Percentiles rank a stretch among this genome's conserved stretches.
Conservation (phyloP, 2,329 filamentous ascomycete genomes). For the Talaromyces sp. region DNA sequence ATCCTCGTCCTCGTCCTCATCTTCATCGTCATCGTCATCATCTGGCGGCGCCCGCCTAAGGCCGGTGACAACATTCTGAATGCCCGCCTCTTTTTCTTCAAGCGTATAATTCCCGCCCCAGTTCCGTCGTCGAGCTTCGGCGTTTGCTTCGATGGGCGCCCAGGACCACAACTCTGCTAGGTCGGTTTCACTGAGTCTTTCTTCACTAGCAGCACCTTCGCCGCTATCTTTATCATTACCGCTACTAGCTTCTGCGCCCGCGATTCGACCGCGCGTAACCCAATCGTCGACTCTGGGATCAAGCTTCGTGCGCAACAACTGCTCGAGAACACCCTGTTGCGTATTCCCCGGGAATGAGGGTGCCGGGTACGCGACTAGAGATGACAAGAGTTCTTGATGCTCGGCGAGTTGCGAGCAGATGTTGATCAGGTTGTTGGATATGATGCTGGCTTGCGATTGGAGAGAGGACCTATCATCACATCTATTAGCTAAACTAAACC, state of each 20-base stretch:
- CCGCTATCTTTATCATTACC: neutral
- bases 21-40: slow-evolving; percentile 48
- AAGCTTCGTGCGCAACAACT: slow-evolving; percentile 77
- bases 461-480: slow-evolving; percentile 58
- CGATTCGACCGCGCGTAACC: slow-evolving; percentile 61
- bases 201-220: slow-evolving; percentile 12
- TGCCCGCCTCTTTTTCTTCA: slow-evolving; percentile 64
- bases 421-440: slow-evolving; percentile 66
- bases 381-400: slow-evolving; percentile 64
- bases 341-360: slow-evolving; percentile 70
- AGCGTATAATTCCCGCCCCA: slow-evolving; percentile 67
- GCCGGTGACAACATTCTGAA: slow-evolving; percentile 70
- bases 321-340: slow-evolving; percentile 59
- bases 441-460: slow-evolving; percentile 67
- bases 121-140: slow-evolving; percentile 46
- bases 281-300: slow-evolving; percentile 74
- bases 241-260: slow-evolving; percentile 21
- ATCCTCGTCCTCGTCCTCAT: slow-evolving; percentile 52
- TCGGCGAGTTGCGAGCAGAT: slow-evolving; percentile 64
- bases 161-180: slow-evolving; percentile 60
- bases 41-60: slow-evolving; percentile 58
- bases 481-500: neutral
- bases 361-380: slow-evolving; percentile 70
- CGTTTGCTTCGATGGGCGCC: slow-evolving; percentile 50
- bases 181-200: slow-evolving; percentile 44